Base-by-base conservation (phyloP, 345 rosid genomes). In the Eutrema yunnanense region DNA sequence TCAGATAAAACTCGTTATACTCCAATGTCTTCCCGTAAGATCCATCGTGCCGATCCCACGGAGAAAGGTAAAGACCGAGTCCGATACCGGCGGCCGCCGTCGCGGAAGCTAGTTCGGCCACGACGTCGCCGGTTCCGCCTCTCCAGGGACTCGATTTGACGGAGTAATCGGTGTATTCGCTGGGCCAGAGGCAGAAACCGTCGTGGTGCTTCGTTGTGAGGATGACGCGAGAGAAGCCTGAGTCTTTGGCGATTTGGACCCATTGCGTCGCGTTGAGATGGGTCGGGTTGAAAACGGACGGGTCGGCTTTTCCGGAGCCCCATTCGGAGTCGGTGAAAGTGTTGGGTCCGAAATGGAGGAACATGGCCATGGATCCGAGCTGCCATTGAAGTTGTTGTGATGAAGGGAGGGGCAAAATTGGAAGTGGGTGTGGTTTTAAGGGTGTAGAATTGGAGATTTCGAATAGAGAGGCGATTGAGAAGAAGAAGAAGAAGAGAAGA, bases 171-270 rank as follows among this genome's bases (percentile, higher is more conserved):
- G 95, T 91, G 80, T 82, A 91, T 37, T 77, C 82, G 50, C 82
- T 84, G 2, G 92, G 96, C 98, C 97, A 94, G 73, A 94, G 80
- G 56, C 96, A 94, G 80, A 94, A 91, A n/a, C 98, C 98, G 50
- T 94, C 98, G 65, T 89, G 97, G 84, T 94, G 97, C 51, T 94
- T 94, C 4, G 95, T 90, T 0, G 97, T 94, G 67, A 94, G 88
- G 52, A 90, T 83, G 43, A 94, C 80, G 7, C 89, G 84, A 4
- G 86, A 73, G 73, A 94, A 94, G 3, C 95, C 96, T 5, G 82
- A 78, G 68, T 79, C 86, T 80, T 89, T 85, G 7, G 96, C 95
- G 30, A 84, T 82, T 34, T 79, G 82, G 70, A 89, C 87, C 97
- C 98, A 94, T 70, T 94, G 98, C n/a, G 84, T 64, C 9, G 91